Base-by-base conservation (phyloP, 1,284 basidiomycete genomes). In the Irpex sp. region DNA sequence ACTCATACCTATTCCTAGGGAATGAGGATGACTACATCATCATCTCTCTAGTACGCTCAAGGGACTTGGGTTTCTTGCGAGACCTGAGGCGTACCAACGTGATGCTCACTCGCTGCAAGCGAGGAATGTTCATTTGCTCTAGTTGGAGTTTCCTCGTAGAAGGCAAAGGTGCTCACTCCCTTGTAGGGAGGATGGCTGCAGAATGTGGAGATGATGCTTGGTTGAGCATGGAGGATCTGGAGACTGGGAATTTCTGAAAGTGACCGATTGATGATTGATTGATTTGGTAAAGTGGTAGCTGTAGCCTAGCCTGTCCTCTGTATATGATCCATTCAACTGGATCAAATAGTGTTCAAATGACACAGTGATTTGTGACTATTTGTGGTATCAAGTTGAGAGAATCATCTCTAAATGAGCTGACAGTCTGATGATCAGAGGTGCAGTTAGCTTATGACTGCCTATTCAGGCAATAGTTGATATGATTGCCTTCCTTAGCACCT, bases 31-130 rank as follows among this genome's bases (percentile, higher is more conserved):
- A 88, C 59, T 80, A 82, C 55, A 85, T 89, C 59, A 81, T 91
- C 49, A 78, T 91, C 43, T 90, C 84, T 3, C 64, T 85, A n/a
- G 83, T 86, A 2, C 76, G 84, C 9, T 77, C 84, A 0, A 62
- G 68, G 0, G 68, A 64, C 3, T 69, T 79, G 1, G 85, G 86
- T 1, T 88, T 87, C 66, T 69, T 88, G 19, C 66, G 60, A 5
- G 81, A 80, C 58, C n/a, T 71, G 11, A 73, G 81, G 3, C 81
- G 88, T 1, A 81, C 82, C 13, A 90, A 90, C 71, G 88, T 90
- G 47, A 88, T 91, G 87, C 74, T 90, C 53, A 83, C 83, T 1
- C 78, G 86, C 11, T 88, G 84, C 78, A 88, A 86, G 72, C 79
- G 76, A 55, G 84, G 85, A 46, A 89, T 90, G 88, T 83, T 84